Percentiles rank a stretch among this genome's conserved stretches.
These are phyloP conservation scores for Linnemannia zychae DNA, from an alignment of 192 early-diverging fungal genomes.

Conservation along the genomic window DNA sequence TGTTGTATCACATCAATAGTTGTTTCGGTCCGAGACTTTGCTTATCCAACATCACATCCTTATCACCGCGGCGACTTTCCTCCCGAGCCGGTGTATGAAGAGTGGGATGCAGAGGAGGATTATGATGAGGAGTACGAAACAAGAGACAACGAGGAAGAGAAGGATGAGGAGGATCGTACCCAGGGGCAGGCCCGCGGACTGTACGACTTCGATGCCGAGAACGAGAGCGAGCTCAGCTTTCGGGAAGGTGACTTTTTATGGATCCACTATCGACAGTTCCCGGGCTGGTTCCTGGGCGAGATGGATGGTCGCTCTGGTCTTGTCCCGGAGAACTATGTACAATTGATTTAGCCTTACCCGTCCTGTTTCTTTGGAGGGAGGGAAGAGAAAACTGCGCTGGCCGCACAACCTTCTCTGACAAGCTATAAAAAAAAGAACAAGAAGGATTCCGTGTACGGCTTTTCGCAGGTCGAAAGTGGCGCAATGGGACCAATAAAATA, in stretches of 20 bases:
- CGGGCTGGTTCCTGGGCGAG: slow-evolving; percentile 83
- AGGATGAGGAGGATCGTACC: slow-evolving; percentile 57
- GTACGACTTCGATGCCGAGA: slow-evolving; percentile 84
- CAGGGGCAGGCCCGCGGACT: slow-evolving; percentile 70
- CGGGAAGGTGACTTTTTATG: slow-evolving; percentile 73
- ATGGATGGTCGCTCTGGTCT: slow-evolving; percentile 73
- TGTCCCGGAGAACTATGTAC: slow-evolving; percentile 84
- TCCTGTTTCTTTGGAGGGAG: not conserved
- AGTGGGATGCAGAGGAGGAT: slow-evolving; percentile 44
- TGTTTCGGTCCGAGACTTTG: slow-evolving; percentile 61
- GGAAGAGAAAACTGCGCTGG: not conserved
- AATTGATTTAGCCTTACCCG: slow-evolving; percentile 68
- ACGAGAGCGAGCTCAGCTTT: slow-evolving; percentile 75
- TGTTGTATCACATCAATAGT: slow-evolving; percentile 10
- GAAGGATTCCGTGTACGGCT: no score
- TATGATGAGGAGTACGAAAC: slow-evolving; percentile 37
- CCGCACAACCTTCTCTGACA: not conserved
- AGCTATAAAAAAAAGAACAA: not conserved
- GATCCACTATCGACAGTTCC: slow-evolving; percentile 79
- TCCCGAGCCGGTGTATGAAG: slow-evolving; percentile 42
- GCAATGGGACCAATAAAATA: no score
- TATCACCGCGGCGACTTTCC: slow-evolving; percentile 56
- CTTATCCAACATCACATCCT: slow-evolving; percentile 56
- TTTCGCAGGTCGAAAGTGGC: no score
- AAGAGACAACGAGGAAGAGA: slow-evolving; percentile 18